Base-by-base conservation (phyloP, 2,329 filamentous ascomycete species). In the Dactylella cylindrospora region DNA sequence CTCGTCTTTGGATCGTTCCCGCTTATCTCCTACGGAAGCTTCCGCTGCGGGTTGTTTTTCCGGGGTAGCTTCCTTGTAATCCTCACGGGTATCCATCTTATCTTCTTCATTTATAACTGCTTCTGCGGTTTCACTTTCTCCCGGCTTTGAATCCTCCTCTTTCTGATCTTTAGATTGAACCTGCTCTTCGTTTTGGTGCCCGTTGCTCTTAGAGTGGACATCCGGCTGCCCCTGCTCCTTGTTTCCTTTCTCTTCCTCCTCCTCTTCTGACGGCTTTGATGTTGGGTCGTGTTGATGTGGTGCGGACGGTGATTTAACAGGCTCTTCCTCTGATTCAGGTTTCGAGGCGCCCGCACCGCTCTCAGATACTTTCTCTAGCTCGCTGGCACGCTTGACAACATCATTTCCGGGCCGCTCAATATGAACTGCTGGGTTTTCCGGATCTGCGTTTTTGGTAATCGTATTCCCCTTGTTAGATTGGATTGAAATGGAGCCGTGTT, bases 381-480 rank as follows among this genome's bases (percentile, higher is more conserved):
- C 82, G 35, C 76, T 79, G 9, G 81, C 80, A 64, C 76, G 76
- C 74, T 85, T 69, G 39, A 65, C 65, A 28, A 66, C 66, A 70
- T 85, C 82, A 67, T 84, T 83, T 40, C 82, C 82, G 10, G 76
- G 74, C 38, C 81, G 76, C 67, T 76, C 75, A 67, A 85, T 72
- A 65, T 79, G 78, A 4, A 85, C 79, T 25, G 82, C 83, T 2
- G 81, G 82, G 65, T 85, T 81, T 15, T 76, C 76, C 22, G 78
- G 76, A 20, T 80, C 77, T 44, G 80, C 82, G 31, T 80, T 82
- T 73, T 81, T 83, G 72, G 79, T 81, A 70, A 85, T 79, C 22
- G 78, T 81, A 71, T 85, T 85, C 67, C 82, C 82, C 69, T 84
- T 78, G 39, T 29, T 28, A 35, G 81, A 80, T 68, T 79, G 76